Conservation (phyloP, 192 early-diverging fungal species). For the Phycomyces nitens region DNA sequence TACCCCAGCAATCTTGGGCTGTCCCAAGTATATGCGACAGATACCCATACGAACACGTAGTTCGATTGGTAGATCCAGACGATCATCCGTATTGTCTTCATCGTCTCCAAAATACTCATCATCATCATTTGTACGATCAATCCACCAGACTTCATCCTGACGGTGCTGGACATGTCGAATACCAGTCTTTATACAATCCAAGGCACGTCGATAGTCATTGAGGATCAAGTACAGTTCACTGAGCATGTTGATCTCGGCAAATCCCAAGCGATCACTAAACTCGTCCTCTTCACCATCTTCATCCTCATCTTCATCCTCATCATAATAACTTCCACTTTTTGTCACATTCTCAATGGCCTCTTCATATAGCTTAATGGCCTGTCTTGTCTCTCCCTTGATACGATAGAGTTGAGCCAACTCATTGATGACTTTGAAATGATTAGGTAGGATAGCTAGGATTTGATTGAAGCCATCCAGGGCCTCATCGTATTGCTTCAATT, state of each 20-base stretch:
- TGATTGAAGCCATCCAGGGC: conserved; percentile 57
- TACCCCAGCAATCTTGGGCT: conserved; percentile 66
- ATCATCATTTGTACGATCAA: conserved; percentile 59
- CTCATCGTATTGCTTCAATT: conserved; percentile 43
- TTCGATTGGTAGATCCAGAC: conserved; percentile 68
- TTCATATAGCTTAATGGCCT: conserved; percentile 59
- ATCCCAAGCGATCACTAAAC: conserved; percentile 56
- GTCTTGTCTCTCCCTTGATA: conserved; percentile 47
- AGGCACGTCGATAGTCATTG: conserved; percentile 70
- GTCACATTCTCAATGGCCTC: conserved; percentile 35
- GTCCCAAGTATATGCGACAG: conserved; percentile 67
- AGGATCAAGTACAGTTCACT: conserved; percentile 81
- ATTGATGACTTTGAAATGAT: conserved; percentile 64
- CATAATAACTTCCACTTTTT: conserved; percentile 25
- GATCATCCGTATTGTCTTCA: conserved; percentile 10
- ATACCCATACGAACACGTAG: conserved; percentile 84
- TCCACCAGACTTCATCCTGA: conserved; percentile 62
- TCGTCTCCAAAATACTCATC: conserved; percentile 25
- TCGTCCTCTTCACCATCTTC: conserved; percentile 38
- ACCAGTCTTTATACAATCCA: conserved; percentile 69
- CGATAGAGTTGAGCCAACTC: conserved; percentile 59
- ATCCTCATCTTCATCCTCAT: conserved; percentile 31
- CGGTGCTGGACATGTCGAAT: conserved; percentile 67
- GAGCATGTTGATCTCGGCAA: conserved; percentile 83
- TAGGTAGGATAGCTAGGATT: conserved; percentile 58